phyloP scores from a whole-genome alignment of 768 basidiomycete genomes.

The Phanerochaete sordida region DNA sequence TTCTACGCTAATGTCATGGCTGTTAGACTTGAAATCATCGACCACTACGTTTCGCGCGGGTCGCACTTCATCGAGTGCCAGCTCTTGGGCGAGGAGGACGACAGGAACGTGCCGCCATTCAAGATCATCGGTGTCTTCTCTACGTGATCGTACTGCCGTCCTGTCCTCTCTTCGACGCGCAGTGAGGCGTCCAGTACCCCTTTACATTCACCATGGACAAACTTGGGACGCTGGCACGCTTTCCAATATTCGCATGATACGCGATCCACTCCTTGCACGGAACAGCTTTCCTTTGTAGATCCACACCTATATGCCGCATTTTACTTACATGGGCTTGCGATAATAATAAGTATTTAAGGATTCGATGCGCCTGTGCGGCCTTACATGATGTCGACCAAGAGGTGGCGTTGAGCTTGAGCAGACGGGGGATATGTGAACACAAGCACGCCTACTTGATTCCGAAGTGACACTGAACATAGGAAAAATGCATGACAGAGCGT shows the following conservation, averaged over 20 bases:
- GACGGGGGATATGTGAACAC: neutral
- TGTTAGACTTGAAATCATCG: slow-evolving; percentile 76
- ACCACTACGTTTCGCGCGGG: slow-evolving; percentile 78
- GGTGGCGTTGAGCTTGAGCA: neutral
- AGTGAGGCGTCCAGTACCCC: neutral
- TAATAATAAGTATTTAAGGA: slow-evolving; percentile 6
- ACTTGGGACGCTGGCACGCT: neutral
- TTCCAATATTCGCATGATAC: neutral
- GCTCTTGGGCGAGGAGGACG: slow-evolving; percentile 83
- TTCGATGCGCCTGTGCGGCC: neutral
- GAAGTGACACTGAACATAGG: slow-evolving; percentile 3
- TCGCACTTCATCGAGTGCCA: slow-evolving; percentile 94
- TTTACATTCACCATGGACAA: neutral
- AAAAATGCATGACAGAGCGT: slow-evolving; percentile 17
- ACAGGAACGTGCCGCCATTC: slow-evolving; percentile 67
- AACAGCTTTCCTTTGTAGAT: slow-evolving; percentile 10
- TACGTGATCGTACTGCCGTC: slow-evolving; percentile 36
- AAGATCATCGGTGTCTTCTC: slow-evolving; percentile 91
- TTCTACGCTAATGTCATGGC: neutral
- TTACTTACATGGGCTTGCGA: slow-evolving; percentile 4
- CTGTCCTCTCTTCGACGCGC: neutral
- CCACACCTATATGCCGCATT: slow-evolving; percentile 1
- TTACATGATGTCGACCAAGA: neutral
- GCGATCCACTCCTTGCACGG: slow-evolving; percentile 5
- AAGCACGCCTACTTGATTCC: slow-evolving; percentile 6